These are phyloP conservation scores for Phalaenopsis equestris DNA, from an alignment of 106 monocot genomes.

Conservation along the genomic window DNA sequence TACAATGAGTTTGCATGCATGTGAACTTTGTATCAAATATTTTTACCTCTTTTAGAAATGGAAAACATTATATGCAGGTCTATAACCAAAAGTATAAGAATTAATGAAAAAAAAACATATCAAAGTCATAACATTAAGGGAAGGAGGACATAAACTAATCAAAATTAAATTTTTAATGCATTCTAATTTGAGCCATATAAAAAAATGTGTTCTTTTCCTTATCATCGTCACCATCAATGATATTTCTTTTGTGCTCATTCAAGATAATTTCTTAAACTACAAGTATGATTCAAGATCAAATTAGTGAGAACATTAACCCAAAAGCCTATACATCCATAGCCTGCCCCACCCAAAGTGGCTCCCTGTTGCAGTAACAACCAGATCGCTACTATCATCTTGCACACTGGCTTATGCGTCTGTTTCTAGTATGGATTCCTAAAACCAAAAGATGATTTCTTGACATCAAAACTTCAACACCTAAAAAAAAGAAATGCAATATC, in stretches of 20 bases:
- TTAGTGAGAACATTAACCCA: constrained; percentile 34
- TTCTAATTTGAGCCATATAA: neutral
- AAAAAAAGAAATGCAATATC: neutral
- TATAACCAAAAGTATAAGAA: neutral
- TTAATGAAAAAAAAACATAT: neutral
- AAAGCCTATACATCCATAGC: constrained; percentile 84
- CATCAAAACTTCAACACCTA: constrained; percentile 54
- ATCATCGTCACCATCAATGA: neutral
- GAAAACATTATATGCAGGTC: neutral
- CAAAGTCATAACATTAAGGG: neutral
- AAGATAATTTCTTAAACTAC: neutral
- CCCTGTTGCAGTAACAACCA: constrained; percentile 56
- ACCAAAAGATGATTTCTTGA: constrained; percentile 64
- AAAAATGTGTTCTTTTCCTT: neutral
- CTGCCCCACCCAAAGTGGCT: constrained; percentile 68
- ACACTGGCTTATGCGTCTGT: constrained; percentile 62
- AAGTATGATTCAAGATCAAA: neutral
- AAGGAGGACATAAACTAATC: no score
- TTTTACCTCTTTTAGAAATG: neutral
- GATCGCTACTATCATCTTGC: constrained; percentile 41
- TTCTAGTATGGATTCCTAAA: constrained; percentile 88
- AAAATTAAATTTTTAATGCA: neutral
- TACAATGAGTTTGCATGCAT: no score
- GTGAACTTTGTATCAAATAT: no score
- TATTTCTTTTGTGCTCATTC: neutral